Evolutionary conservation across 2,329 filamentous ascomycete species (phyloP).

Genomic region (Hypoxylon sp.): DNA sequence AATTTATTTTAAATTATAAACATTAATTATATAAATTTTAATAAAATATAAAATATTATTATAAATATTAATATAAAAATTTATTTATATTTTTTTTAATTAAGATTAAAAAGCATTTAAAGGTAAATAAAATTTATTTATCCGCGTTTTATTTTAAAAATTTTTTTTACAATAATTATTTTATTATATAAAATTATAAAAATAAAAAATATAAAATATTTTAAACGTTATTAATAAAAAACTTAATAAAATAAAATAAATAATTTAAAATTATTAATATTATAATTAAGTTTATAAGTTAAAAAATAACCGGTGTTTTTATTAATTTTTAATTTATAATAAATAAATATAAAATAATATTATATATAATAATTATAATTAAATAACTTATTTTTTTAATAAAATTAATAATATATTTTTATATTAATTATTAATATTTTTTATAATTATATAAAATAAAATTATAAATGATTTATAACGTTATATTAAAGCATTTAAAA

Average conservation of each 20-base stretch:
- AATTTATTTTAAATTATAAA: slow-evolving; percentile 4
- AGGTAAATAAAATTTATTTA: not conserved
- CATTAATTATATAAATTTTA: not conserved
- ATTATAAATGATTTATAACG: slow-evolving; percentile 3
- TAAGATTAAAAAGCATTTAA: not conserved
- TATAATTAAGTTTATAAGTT: not conserved
- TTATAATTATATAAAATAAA: slow-evolving; percentile 6
- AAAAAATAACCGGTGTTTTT: no score
- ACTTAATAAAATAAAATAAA: slow-evolving; percentile 2
- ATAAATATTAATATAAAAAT: not conserved
- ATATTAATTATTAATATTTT: not conserved
- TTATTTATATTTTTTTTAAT: not conserved
- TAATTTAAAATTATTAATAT: slow-evolving; percentile 3
- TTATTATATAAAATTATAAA: not conserved
- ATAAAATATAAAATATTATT: not conserved
- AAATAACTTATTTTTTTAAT: not conserved
- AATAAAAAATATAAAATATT: not conserved
- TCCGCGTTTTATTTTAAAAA: not conserved
- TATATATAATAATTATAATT: not conserved
- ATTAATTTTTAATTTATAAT: not conserved
- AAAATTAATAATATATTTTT: not conserved
- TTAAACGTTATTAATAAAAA: not conserved
- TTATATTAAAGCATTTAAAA: not conserved
- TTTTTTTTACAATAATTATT: not conserved
- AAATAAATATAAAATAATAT: not conserved